A percentile compares a stretch with the other conserved stretches of the same genome.
Evolutionary conservation across 768 basidiomycete genomes (phyloP).

Genomic region (Russula earlei): DNA sequence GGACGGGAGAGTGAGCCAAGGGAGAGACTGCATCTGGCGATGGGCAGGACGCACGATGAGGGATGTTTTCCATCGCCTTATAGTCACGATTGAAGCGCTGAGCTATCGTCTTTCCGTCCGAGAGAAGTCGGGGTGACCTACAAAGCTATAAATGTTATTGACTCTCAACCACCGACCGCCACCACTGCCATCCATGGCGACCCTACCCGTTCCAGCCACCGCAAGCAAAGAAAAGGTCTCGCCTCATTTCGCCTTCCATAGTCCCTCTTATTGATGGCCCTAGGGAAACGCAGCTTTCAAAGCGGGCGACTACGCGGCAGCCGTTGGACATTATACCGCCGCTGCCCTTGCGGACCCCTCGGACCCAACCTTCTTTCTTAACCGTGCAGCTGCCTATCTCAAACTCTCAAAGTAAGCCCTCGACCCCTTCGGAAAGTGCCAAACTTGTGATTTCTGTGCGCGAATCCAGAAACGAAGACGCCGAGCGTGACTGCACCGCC

Average conservation of each 20-base stretch:
- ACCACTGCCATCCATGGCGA: background rate
- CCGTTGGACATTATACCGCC: slow-evolving; percentile 79
- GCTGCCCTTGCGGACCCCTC: slow-evolving; percentile 62
- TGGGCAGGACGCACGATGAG: slow-evolving; percentile 9
- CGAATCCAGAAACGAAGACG: slow-evolving; percentile 14
- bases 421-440: background rate
- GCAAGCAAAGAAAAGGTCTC: slow-evolving; percentile 5
- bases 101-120: too few species aligned
- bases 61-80: background rate
- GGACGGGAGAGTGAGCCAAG: slow-evolving; percentile 7
- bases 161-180: too few species aligned
- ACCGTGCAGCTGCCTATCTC: slow-evolving; percentile 86
- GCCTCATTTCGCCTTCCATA: background rate
- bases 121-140: background rate
- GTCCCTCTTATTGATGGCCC: background rate
- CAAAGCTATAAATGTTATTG: too few species aligned
- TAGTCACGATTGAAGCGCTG: background rate
- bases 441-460: background rate
- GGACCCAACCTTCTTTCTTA: slow-evolving; percentile 75
- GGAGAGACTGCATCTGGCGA: background rate
- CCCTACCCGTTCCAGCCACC: background rate
- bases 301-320: slow-evolving; percentile 61
- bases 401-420: slow-evolving; percentile 87
- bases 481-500: slow-evolving; percentile 45
- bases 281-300: slow-evolving; percentile 89